phyloP scores from a whole-genome alignment of 805 yeast genomes.

The Starmerella apis region DNA sequence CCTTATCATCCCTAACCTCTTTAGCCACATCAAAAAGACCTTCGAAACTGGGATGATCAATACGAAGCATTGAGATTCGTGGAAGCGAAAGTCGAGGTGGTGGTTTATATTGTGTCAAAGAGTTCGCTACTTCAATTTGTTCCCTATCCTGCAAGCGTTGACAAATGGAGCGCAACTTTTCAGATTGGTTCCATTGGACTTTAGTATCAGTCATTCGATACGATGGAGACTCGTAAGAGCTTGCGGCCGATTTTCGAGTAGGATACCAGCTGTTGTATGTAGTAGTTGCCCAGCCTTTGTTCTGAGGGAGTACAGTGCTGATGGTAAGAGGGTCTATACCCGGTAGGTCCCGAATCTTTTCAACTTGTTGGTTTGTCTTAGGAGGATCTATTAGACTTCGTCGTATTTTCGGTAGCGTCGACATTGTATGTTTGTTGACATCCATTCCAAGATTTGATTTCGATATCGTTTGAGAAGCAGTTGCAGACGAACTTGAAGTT shows the following conservation, averaged over 20 bases:
- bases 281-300: background rate
- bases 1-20: background rate
- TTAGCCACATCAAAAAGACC: background rate
- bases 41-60: slow-evolving; percentile 1
- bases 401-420: background rate
- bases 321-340: background rate
- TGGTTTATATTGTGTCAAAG: background rate
- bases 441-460: background rate
- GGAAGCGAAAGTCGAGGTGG: background rate
- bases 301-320: background rate
- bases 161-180: background rate
- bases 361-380: background rate
- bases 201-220: too few relatives aligned
- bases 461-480: too few relatives aligned
- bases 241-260: too few relatives aligned
- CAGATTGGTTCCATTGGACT: background rate
- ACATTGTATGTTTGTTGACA: background rate
- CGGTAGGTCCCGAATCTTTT: background rate
- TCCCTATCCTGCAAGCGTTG: background rate
- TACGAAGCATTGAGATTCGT: background rate
- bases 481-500: too few relatives aligned
- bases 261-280: background rate
- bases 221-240: too few relatives aligned
- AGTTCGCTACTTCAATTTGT: background rate
- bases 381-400: background rate